Percentiles rank a stretch among this genome's conserved stretches.
phyloP scores from a whole-genome alignment of 148 eudicot species.

The Diospyros kaki region DNA sequence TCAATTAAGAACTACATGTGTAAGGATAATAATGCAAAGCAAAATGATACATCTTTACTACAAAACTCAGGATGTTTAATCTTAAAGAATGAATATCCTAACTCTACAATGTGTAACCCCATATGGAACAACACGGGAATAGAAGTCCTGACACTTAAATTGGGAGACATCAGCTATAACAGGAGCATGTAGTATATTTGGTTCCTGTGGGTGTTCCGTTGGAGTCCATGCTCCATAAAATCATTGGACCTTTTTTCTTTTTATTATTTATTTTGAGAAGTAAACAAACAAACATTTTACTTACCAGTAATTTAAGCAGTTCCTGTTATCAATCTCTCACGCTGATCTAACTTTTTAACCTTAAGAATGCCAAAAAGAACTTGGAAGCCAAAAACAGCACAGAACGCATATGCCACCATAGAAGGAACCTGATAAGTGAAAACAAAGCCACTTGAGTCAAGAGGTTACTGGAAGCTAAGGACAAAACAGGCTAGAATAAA shows the following conservation, averaged over 20 bases:
- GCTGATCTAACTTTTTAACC: slow-evolving; percentile 80
- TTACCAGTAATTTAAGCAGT: slow-evolving; percentile 67
- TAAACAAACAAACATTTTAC: slow-evolving; percentile 5
- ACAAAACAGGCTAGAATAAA: neutral
- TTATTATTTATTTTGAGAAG: neutral
- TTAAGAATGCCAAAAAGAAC: slow-evolving; percentile 73
- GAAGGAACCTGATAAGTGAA: slow-evolving; percentile 58
- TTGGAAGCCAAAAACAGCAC: slow-evolving; percentile 82
- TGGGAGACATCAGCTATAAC: slow-evolving; percentile 5
- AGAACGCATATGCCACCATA: slow-evolving; percentile 47
- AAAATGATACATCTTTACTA: too few species aligned
- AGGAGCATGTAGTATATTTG: neutral
- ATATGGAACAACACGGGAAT: neutral
- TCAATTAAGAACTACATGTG: too few species aligned
- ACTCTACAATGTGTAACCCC: neutral
- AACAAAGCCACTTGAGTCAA: slow-evolving; percentile 8
- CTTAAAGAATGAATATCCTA: neutral
- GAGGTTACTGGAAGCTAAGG: slow-evolving; percentile 7
- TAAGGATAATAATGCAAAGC: too few species aligned
- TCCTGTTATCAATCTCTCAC: slow-evolving; percentile 83
- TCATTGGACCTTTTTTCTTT: neutral
- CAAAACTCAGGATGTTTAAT: too few species aligned
- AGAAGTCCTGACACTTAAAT: neutral
- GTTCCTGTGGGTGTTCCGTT: neutral
- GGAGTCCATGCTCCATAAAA: neutral